Percentiles rank a stretch among this genome's conserved stretches.
These are phyloP conservation scores for Sarocladium brachiariae DNA, from an alignment of 2,329 filamentous ascomycete species.

Conservation along the genomic window DNA sequence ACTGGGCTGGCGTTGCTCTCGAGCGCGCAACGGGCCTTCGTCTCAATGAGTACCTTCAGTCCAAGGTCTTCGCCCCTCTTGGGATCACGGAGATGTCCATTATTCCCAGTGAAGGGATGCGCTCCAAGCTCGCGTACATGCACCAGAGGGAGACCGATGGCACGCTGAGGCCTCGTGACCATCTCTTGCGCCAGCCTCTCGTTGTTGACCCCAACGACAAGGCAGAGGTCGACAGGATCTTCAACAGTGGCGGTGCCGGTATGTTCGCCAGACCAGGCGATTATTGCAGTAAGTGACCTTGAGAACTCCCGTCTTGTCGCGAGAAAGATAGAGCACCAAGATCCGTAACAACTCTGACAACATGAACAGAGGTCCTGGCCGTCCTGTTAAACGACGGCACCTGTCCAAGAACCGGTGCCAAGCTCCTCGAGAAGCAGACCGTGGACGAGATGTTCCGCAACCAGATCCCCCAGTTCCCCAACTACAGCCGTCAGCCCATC, in stretches of 20 bases:
- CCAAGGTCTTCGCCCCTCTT: conserved; percentile 40
- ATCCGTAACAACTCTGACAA: no score
- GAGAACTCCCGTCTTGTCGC: no score
- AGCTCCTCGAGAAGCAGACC: conserved; percentile 49
- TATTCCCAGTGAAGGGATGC: conserved; percentile 49
- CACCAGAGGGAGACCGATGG: conserved; percentile 42
- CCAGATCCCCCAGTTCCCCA: conserved; percentile 48
- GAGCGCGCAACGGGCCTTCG: conserved; percentile 35
- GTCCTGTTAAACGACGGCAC: conserved; percentile 58
- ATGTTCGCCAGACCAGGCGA: conserved; percentile 53
- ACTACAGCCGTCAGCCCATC: conserved; percentile 41
- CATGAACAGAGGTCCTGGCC: conserved; percentile 46
- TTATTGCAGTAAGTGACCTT: conserved; percentile 43
- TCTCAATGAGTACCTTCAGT: conserved; percentile 42
- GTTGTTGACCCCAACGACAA: conserved; percentile 37
- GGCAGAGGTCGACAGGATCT: conserved; percentile 26
- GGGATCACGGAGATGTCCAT: conserved; percentile 45
- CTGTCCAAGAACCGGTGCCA: conserved; percentile 45
- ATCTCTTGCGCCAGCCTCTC: conserved; percentile 38
- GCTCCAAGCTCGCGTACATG: conserved; percentile 48
- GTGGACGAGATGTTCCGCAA: conserved; percentile 61
- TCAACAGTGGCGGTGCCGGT: conserved; percentile 57
- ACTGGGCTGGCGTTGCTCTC: conserved; percentile 47
- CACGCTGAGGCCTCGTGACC: conserved; percentile 35
- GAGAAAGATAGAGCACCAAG: no score